Conservation (phyloP, 345 rosid genomes). For the Boechera divaricarpa region DNA sequence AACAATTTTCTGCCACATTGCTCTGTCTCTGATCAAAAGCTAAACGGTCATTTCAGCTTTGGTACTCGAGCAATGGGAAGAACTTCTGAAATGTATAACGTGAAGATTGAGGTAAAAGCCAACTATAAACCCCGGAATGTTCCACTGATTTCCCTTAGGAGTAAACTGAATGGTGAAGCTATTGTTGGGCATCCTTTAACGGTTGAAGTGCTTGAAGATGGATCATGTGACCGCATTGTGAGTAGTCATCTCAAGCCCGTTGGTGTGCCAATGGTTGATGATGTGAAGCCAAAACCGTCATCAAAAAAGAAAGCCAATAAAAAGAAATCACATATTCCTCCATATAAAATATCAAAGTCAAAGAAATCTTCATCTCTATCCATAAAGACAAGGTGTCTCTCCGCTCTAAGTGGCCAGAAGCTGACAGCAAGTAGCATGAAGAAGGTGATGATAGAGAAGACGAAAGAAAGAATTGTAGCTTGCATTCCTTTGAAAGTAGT, state of each 20-base stretch:
- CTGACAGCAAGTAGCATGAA: slow-evolving; percentile 49
- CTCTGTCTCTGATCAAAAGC: slow-evolving; percentile 59
- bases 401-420: slow-evolving; percentile 71
- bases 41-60: slow-evolving; percentile 58
- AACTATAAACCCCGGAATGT: slow-evolving; percentile 71
- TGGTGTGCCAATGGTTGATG: slow-evolving; percentile 39
- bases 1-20: slow-evolving; percentile 36
- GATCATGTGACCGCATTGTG: slow-evolving; percentile 43
- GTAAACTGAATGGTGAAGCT: slow-evolving; percentile 81
- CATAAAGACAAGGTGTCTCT: slow-evolving; percentile 78
- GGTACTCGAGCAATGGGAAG: slow-evolving; percentile 49
- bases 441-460: slow-evolving; percentile 52
- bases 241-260: slow-evolving; percentile 40
- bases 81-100: slow-evolving; percentile 62
- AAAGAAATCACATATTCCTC: slow-evolving; percentile 29
- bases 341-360: slow-evolving; percentile 44
- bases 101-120: slow-evolving; percentile 73
- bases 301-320: slow-evolving; percentile 39
- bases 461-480: slow-evolving; percentile 61
- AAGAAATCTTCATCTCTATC: slow-evolving; percentile 61
- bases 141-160: slow-evolving; percentile 88
- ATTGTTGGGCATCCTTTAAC: slow-evolving; percentile 81
- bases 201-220: slow-evolving; percentile 63
- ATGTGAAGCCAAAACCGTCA: slow-evolving; percentile 35
- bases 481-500: slow-evolving; percentile 88